Percentiles rank a stretch among this genome's conserved stretches.
phyloP scores from a whole-genome alignment of 305 asterid genomes.

The Fraxinus angustifolia region DNA sequence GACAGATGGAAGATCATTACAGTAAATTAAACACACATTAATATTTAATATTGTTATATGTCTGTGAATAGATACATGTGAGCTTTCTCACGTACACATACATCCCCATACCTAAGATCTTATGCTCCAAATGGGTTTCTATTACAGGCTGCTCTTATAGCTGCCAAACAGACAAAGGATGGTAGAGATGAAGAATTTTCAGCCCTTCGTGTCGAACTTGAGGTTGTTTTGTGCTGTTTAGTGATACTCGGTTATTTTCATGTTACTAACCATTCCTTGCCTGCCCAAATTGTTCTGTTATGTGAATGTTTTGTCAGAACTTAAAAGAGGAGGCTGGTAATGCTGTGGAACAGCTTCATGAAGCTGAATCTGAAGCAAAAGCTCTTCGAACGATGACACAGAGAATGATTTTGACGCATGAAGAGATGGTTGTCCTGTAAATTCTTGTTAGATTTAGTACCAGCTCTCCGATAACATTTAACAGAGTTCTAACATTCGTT shows the following conservation, averaged over 20 bases:
- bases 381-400: conserved; percentile 88
- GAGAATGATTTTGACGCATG: conserved; percentile 98
- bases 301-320: conserved; percentile 50
- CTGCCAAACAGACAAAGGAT: conserved; percentile 65
- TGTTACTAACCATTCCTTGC: conserved; percentile 16
- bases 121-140: conserved; percentile 9
- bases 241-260: conserved; percentile 4
- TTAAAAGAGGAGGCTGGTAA: conserved; percentile 59
- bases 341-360: conserved; percentile 72
- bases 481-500: conserved; percentile 17
- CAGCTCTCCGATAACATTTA: conserved; percentile 9
- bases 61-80: neutral
- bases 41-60: neutral
- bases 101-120: conserved; percentile 7
- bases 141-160: conserved; percentile 86
- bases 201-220: conserved; percentile 68
- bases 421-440: conserved; percentile 77
- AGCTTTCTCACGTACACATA: neutral
- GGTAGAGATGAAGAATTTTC: conserved; percentile 82
- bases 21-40: neutral
- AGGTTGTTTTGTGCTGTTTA: conserved; percentile 46
- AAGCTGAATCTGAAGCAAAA: conserved; percentile 94
- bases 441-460: conserved; percentile 17
- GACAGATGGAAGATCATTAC: neutral
- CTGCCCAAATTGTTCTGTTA: conserved; percentile 25